Conservation (phyloP, 2,329 filamentous ascomycete species). For the Geoglossum cookeanum region DNA sequence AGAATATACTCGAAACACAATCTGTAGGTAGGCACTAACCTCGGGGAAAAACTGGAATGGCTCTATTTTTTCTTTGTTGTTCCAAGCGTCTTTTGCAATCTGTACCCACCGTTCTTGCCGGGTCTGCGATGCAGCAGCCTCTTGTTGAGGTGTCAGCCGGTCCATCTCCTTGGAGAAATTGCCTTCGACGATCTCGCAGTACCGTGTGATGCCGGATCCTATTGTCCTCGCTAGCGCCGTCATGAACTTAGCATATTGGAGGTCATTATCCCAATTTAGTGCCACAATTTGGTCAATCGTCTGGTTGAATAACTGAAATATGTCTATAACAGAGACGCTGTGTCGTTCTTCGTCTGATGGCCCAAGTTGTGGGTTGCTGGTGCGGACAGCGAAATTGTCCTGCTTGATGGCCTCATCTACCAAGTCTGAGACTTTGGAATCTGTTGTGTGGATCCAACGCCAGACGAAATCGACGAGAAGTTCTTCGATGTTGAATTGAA, state of each 20-base stretch:
- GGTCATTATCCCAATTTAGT: constrained; percentile 80
- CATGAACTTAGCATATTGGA: constrained; percentile 95
- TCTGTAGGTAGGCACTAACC: constrained; percentile 29
- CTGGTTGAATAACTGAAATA: constrained; percentile 87
- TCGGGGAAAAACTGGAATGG: constrained; percentile 94
- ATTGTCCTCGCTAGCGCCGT: constrained; percentile 76
- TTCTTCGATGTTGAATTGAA: constrained; percentile 74
- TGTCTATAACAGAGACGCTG: constrained; percentile 81
- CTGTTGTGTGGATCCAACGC: constrained; percentile 76
- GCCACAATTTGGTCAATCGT: constrained; percentile 71
- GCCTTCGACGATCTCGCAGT: constrained; percentile 80
- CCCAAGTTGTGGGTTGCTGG: constrained; percentile 40
- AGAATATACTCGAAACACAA: background rate
- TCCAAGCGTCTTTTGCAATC: constrained; percentile 84
- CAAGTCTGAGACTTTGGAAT: constrained; percentile 60
- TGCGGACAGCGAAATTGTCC: constrained; percentile 64
- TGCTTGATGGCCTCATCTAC: constrained; percentile 83
- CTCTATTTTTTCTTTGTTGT: constrained; percentile 77
- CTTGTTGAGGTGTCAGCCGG: constrained; percentile 68
- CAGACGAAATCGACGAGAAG: constrained; percentile 83
- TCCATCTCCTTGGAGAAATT: constrained; percentile 88
- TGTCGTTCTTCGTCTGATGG: constrained; percentile 68
- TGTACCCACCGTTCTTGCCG: constrained; percentile 87
- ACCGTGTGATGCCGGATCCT: constrained; percentile 61
- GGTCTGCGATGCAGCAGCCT: constrained; percentile 56